Conservation (phyloP, 768 basidiomycete species). For the Hygrophoropsis aurantiaca region DNA sequence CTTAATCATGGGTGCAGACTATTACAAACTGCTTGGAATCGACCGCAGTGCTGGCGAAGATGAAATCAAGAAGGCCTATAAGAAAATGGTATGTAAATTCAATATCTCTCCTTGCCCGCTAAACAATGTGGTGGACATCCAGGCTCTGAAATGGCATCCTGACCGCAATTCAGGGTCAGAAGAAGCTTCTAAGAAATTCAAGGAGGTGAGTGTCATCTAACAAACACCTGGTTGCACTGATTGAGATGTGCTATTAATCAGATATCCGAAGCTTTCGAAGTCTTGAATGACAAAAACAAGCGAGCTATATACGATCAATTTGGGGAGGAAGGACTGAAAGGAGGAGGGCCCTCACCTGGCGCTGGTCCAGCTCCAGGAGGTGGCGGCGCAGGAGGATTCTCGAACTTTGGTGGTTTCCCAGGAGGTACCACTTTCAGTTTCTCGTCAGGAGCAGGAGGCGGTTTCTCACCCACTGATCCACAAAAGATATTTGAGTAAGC, state of each 20-base stretch:
- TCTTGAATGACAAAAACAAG: constrained; percentile 85
- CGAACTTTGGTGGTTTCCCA: constrained; percentile 40
- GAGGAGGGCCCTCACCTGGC: constrained; percentile 53
- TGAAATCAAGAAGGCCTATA: constrained; percentile 92
- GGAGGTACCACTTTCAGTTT: constrained; percentile 57
- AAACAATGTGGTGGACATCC: constrained; percentile 13
- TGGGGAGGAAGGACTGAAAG: constrained; percentile 93
- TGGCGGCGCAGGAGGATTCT: constrained; percentile 39
- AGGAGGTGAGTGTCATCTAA: constrained; percentile 59
- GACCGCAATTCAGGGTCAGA: constrained; percentile 88
- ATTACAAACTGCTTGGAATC: constrained; percentile 83
- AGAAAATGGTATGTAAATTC: constrained; percentile 70
- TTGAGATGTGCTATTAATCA: constrained; percentile 27
- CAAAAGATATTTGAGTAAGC: constrained; percentile 87
- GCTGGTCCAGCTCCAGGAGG: constrained; percentile 44
- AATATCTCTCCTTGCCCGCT: not conserved
- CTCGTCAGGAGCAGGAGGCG: constrained; percentile 41
- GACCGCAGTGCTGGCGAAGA: constrained; percentile 74
- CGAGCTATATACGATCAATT: constrained; percentile 88
- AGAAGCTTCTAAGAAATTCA: constrained; percentile 86
- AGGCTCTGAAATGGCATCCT: constrained; percentile 94
- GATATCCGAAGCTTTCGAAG: constrained; percentile 96
- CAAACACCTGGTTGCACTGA: not conserved
- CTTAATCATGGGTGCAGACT: constrained; percentile 74
- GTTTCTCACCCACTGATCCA: constrained; percentile 78